phyloP scores from a whole-genome alignment of 176 grass and related monocot genomes.

The Alloteropsis semialata region DNA sequence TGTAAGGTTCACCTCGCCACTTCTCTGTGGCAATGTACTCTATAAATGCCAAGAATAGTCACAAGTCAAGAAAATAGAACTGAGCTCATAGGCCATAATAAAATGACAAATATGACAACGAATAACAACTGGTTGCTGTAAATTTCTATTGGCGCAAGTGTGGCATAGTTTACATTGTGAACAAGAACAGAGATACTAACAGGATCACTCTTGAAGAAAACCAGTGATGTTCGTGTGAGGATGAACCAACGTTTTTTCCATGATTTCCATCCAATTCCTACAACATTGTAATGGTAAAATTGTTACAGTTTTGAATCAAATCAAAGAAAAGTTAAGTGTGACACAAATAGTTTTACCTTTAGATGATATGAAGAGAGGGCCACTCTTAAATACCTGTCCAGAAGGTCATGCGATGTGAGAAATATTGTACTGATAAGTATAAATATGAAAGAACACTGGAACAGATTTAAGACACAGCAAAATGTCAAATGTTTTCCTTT shows the following conservation, averaged over 20 bases:
- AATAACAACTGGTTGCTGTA: background rate
- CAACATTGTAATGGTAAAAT: conserved; percentile 10
- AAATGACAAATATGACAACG: conserved; percentile 1
- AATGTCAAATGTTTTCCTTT: background rate
- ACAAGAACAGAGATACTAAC: conserved; percentile 55
- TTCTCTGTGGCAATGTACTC: conserved; percentile 85
- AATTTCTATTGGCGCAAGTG: background rate
- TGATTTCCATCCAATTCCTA: conserved; percentile 99
- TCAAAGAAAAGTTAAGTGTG: background rate
- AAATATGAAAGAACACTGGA: background rate
- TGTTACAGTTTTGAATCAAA: background rate
- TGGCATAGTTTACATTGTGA: background rate
- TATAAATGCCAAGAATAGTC: conserved; percentile 49
- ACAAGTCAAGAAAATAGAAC: conserved; percentile 5
- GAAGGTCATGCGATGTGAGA: conserved; percentile 24
- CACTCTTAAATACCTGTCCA: conserved; percentile 94
- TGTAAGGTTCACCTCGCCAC: conserved; percentile 88
- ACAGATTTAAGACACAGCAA: background rate
- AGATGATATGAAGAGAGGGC: conserved; percentile 97
- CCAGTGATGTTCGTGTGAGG: conserved; percentile 88
- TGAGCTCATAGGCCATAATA: conserved; percentile 9
- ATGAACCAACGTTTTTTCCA: conserved; percentile 99
- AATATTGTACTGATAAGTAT: background rate
- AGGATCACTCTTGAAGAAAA: conserved; percentile 99
- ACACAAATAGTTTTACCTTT: conserved; percentile 68